A percentile compares a stretch with the other conserved stretches of the same genome.
Evolutionary conservation across 352 stramenopile genomes (phyloP).

Genomic region (Paralagenidium karlingii): DNA sequence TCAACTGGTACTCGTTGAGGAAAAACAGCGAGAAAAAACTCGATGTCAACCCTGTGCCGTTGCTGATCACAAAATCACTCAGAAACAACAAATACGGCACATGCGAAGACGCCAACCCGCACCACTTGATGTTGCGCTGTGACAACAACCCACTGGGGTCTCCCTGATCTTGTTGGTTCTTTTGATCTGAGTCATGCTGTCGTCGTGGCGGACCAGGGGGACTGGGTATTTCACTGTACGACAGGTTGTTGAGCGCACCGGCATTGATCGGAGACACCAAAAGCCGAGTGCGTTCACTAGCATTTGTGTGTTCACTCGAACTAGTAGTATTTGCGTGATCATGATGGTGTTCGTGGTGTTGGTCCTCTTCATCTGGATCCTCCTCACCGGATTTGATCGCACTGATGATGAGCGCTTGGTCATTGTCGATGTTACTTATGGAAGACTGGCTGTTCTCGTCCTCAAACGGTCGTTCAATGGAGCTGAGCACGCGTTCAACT

Average conservation of each 20-base stretch:
- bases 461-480: constrained; percentile 52
- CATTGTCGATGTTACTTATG: not conserved
- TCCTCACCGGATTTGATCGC: constrained; percentile 2
- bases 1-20: constrained; percentile 30
- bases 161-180: no score
- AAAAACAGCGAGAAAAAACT: constrained; percentile 63
- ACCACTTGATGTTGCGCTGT: no score
- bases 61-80: constrained; percentile 60
- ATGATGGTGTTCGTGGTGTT: not conserved
- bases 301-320: not conserved
- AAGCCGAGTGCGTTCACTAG: not conserved
- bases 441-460: constrained; percentile 29
- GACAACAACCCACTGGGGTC: no score
- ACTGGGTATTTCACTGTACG: not conserved
- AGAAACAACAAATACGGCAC: constrained; percentile 48
- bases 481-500: constrained; percentile 44
- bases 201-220: not conserved
- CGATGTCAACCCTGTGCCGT: constrained; percentile 36
- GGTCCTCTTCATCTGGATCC: not conserved
- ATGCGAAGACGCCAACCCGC: constrained; percentile 19
- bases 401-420: constrained; percentile 1
- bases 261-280: not conserved
- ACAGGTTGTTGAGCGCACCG: no score
- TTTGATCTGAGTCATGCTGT: no score
- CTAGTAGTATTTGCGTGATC: not conserved